A percentile compares a stretch with the other conserved stretches of the same genome.
These are phyloP conservation scores for Diplodia intermedia DNA, from an alignment of 2,329 filamentous ascomycete genomes.

Conservation along the genomic window DNA sequence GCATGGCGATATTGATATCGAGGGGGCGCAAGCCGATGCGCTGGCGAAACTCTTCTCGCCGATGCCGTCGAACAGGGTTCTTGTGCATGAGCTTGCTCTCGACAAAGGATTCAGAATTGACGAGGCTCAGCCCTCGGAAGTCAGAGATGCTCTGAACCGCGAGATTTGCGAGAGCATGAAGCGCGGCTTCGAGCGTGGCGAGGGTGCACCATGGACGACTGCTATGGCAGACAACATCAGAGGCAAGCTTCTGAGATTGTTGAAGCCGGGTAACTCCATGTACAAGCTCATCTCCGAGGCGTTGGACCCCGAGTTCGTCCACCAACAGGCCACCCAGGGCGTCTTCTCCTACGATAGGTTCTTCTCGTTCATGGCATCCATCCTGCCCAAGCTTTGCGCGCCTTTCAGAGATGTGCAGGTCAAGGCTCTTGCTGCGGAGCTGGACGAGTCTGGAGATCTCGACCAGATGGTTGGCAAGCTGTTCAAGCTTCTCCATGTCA, in stretches of 20 bases:
- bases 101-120: conserved; percentile 80
- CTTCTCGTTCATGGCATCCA: conserved; percentile 75
- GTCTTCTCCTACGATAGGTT: conserved; percentile 83
- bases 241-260: conserved; percentile 73
- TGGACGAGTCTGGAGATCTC: conserved; percentile 53
- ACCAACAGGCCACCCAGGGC: conserved; percentile 71
- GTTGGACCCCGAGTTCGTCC: conserved; percentile 74
- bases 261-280: conserved; percentile 75
- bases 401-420: conserved; percentile 81
- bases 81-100: conserved; percentile 81
- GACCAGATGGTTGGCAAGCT: conserved; percentile 77
- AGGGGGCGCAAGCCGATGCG: conserved; percentile 51
- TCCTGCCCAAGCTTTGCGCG: conserved; percentile 80
- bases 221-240: conserved; percentile 74
- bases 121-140: conserved; percentile 59
- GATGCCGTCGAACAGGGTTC: conserved; percentile 74
- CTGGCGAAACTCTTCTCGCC: conserved; percentile 63
- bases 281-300: conserved; percentile 77
- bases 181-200: conserved; percentile 66
- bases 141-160: conserved; percentile 66
- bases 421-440: conserved; percentile 69
- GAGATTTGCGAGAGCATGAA: conserved; percentile 68
- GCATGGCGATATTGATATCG: conserved; percentile 46
- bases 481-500: conserved; percentile 75
- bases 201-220: conserved; percentile 71